These are phyloP conservation scores for Aspergillus brasiliensis DNA, from an alignment of 2,329 filamentous ascomycete genomes.

Conservation along the genomic window DNA sequence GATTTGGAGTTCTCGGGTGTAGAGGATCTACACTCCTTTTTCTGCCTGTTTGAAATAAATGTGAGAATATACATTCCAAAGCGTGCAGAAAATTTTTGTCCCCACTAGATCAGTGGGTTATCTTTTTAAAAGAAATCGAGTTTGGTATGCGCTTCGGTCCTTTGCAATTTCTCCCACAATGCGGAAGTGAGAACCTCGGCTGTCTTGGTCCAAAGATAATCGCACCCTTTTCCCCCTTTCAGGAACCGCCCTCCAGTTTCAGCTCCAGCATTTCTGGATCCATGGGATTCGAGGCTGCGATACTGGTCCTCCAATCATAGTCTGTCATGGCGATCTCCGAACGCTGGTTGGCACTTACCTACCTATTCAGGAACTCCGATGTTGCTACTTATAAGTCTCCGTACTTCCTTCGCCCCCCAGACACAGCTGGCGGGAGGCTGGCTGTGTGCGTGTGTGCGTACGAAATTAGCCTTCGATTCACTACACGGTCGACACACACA, in stretches of 20 bases:
- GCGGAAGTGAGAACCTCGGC: neutral
- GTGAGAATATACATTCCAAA: neutral
- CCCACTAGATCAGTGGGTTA: neutral
- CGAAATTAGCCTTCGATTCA: neutral
- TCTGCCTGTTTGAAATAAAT: neutral
- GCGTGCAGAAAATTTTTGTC: neutral
- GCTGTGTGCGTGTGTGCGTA: neutral
- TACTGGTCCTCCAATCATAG: neutral
- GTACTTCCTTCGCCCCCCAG: neutral
- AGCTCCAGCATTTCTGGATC: neutral
- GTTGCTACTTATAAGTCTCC: neutral
- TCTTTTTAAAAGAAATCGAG: neutral
- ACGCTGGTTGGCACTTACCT: slow-evolving; percentile 2
- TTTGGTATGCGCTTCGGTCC: neutral
- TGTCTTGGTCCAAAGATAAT: neutral
- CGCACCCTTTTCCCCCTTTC: slow-evolving; percentile 9
- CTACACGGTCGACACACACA: neutral
- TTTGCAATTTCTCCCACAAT: neutral
- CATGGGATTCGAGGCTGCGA: neutral
- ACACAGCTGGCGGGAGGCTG: neutral
- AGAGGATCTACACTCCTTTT: neutral
- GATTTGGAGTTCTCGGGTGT: neutral
- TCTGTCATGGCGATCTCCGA: neutral
- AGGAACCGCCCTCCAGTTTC: slow-evolving; percentile 5
- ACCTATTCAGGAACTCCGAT: neutral